Evolutionary conservation across 2,329 filamentous ascomycete genomes (phyloP).

Genomic region (Trichoderma koningii): DNA sequence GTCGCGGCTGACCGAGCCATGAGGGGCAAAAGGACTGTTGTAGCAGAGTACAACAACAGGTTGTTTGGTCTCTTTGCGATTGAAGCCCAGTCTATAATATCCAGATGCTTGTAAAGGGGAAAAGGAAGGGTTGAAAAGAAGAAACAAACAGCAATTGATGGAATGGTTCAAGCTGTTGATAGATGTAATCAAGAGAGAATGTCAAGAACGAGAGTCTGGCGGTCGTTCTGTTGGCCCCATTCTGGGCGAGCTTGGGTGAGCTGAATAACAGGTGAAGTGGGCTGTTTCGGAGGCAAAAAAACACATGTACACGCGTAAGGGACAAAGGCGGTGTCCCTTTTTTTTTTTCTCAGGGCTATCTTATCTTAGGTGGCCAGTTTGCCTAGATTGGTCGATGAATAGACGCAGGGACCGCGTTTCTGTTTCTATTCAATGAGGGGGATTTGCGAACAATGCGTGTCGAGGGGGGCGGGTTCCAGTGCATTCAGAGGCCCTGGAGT

Average conservation of each 20-base stretch:
- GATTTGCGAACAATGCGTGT: neutral
- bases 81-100: neutral
- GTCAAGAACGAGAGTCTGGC: neutral
- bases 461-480: neutral
- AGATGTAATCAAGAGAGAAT: neutral
- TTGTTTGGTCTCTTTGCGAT: no score
- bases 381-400: no score
- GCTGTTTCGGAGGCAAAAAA: constrained; percentile 1
- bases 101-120: neutral
- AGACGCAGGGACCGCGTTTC: no score
- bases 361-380: no score
- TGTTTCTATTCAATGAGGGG: no score
- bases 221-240: neutral
- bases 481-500: neutral
- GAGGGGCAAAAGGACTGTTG: neutral
- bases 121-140: neutral
- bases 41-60: no score
- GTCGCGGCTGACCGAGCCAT: constrained; percentile 29
- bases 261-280: neutral
- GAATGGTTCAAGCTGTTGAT: neutral
- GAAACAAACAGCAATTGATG: neutral
- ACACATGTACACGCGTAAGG: neutral
- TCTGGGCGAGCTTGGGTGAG: neutral
- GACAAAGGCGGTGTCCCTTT: constrained; percentile 23
- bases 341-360: no score